A percentile compares a stretch with the other conserved stretches of the same genome.
Conservation (phyloP, 345 rosid genomes). For the Stellera chamaejasme region DNA sequence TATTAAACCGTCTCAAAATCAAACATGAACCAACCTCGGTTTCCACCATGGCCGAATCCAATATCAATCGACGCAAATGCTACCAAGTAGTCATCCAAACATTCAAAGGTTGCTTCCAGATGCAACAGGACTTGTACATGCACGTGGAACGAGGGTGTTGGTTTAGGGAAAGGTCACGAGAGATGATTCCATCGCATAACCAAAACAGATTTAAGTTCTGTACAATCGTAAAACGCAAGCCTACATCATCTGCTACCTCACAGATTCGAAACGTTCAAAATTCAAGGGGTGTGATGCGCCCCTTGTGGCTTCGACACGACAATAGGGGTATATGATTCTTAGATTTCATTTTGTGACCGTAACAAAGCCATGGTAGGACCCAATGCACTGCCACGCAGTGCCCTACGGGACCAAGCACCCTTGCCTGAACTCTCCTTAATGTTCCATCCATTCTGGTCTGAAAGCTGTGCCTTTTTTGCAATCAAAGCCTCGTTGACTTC, state of each 20-base stretch:
- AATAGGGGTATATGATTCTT: slow-evolving; percentile 3
- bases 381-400: slow-evolving; percentile 63
- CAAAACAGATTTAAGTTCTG: too few species aligned
- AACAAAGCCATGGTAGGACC: slow-evolving; percentile 80
- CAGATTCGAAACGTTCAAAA: background rate
- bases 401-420: slow-evolving; percentile 56
- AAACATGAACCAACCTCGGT: too few species aligned
- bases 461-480: slow-evolving; percentile 60
- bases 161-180: too few species aligned
- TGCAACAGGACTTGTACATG: too few species aligned
- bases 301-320: background rate
- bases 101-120: too few species aligned
- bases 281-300: background rate
- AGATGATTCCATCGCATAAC: too few species aligned
- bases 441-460: slow-evolving; percentile 46
- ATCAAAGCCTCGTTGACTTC: slow-evolving; percentile 52
- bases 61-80: too few species aligned
- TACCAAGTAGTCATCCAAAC: too few species aligned
- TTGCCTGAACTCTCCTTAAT: slow-evolving; percentile 38
- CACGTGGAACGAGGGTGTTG: too few species aligned
- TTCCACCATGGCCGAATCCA: too few species aligned
- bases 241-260: slow-evolving; percentile 1
- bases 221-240: background rate
- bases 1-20: too few species aligned
- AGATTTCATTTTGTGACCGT: slow-evolving; percentile 56